Percentiles rank a stretch among this genome's conserved stretches.
Evolutionary conservation across 2,329 filamentous ascomycete genomes (phyloP).

Genomic region (Exophiala sp.): DNA sequence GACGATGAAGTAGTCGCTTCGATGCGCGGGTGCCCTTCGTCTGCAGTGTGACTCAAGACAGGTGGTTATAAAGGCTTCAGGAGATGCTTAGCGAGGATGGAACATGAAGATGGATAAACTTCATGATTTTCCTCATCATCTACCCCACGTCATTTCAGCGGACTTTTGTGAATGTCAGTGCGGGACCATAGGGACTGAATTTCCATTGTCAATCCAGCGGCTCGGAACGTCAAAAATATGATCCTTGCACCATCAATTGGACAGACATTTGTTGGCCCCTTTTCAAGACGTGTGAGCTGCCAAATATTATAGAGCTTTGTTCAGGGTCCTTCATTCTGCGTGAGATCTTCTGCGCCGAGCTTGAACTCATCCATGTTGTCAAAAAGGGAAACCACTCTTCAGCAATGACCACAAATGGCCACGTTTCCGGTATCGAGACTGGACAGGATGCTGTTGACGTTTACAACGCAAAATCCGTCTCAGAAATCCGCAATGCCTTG

Average conservation of each 20-base stretch:
- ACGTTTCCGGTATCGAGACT: constrained; percentile 7
- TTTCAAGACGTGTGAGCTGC: no score
- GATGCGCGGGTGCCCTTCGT: background rate
- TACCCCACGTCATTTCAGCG: background rate
- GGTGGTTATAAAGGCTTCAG: no score
- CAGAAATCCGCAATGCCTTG: constrained; percentile 76
- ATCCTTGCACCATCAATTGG: background rate
- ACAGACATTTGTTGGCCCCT: no score
- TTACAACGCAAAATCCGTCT: constrained; percentile 68
- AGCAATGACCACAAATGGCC: constrained; percentile 20
- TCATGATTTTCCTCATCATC: background rate
- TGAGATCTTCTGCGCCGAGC: no score
- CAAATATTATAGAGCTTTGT: no score
- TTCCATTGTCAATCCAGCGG: background rate
- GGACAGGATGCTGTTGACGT: constrained; percentile 41
- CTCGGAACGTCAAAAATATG: background rate
- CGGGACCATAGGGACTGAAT: no score
- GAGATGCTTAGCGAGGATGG: background rate
- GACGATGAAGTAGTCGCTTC: background rate
- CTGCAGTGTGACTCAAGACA: background rate
- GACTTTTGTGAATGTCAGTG: no score
- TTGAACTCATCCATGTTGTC: no score
- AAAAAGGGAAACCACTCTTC: background rate
- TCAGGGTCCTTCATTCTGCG: no score
- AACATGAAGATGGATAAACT: background rate